Percentiles rank a stretch among this genome's conserved stretches.
Conservation (phyloP, 1,139 yeast species). For the Waltiozyma sp. region DNA sequence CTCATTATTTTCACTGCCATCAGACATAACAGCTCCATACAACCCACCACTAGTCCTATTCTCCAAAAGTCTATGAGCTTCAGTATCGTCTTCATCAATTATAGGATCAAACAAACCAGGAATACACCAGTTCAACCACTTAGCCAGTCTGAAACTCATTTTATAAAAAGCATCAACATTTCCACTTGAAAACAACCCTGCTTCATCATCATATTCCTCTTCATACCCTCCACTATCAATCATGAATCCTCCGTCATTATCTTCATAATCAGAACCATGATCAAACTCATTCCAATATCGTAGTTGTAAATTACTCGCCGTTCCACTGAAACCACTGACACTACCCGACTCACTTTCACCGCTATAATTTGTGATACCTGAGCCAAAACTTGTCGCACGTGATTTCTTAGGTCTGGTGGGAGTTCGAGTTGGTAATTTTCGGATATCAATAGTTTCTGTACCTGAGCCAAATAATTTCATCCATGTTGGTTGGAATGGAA, state of each 20-base stretch:
- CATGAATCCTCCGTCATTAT: slow-evolving; percentile 21
- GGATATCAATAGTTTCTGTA: slow-evolving; percentile 21
- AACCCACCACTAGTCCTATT: not conserved
- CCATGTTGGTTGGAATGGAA: slow-evolving; percentile 21
- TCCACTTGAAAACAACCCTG: slow-evolving; percentile 22
- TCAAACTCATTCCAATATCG: slow-evolving; percentile 71
- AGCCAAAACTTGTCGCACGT: not conserved
- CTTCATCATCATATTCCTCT: slow-evolving; percentile 21
- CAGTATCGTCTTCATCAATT: not conserved
- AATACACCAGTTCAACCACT: slow-evolving; percentile 6
- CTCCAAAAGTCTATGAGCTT: not conserved
- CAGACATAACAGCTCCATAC: not conserved
- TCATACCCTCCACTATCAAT: slow-evolving; percentile 18
- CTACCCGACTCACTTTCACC: not conserved
- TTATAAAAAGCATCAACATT: slow-evolving; percentile 25
- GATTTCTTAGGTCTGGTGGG: slow-evolving; percentile 4
- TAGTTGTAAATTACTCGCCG: slow-evolving; percentile 20
- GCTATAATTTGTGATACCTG: not conserved
- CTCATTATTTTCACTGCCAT: not conserved
- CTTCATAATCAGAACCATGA: slow-evolving; percentile 42
- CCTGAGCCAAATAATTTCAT: slow-evolving; percentile 17
- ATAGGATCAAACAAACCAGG: slow-evolving; percentile 11
- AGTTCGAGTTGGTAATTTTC: slow-evolving; percentile 24
- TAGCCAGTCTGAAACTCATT: slow-evolving; percentile 7
- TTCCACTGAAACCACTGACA: slow-evolving; percentile 17